Evolutionary conservation across 768 basidiomycete genomes (phyloP).

Genomic region (Pholiota molesta): DNA sequence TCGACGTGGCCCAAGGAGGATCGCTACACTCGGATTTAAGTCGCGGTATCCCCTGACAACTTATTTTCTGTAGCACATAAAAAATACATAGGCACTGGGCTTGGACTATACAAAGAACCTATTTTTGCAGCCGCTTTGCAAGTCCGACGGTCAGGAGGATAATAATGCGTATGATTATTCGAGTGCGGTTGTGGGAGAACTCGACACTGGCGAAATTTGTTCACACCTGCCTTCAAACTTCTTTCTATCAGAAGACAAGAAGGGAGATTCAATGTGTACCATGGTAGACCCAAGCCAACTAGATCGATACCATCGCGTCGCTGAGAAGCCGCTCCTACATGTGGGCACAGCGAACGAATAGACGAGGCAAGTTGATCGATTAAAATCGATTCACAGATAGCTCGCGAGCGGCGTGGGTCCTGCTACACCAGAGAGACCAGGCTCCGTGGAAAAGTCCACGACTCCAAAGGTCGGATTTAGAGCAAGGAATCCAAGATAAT

Average conservation of each 20-base stretch:
- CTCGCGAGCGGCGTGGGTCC: neutral
- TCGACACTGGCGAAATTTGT: neutral
- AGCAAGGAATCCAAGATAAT: neutral
- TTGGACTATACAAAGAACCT: neutral
- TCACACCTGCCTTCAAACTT: neutral
- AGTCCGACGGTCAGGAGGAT: conserved; percentile 11
- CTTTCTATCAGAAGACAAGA: conserved; percentile 7
- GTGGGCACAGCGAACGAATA: neutral
- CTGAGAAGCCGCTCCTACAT: neutral
- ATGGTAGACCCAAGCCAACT: neutral
- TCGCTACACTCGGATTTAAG: conserved; percentile 11
- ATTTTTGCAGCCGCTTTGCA: conserved; percentile 1
- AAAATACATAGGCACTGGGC: conserved; percentile 3
- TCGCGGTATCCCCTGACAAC: conserved; percentile 13
- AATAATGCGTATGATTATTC: neutral
- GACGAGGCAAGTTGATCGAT: neutral
- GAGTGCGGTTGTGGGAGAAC: conserved; percentile 2
- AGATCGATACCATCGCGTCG: neutral
- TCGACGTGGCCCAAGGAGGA: conserved; percentile 6
- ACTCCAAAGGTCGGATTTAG: neutral
- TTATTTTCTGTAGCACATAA: neutral
- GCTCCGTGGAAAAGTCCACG: neutral
- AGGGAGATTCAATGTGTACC: neutral
- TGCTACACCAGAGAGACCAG: neutral
- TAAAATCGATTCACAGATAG: too few relatives aligned